phyloP scores from a whole-genome alignment of 257 asterid species.

The Cordia subcordata region DNA sequence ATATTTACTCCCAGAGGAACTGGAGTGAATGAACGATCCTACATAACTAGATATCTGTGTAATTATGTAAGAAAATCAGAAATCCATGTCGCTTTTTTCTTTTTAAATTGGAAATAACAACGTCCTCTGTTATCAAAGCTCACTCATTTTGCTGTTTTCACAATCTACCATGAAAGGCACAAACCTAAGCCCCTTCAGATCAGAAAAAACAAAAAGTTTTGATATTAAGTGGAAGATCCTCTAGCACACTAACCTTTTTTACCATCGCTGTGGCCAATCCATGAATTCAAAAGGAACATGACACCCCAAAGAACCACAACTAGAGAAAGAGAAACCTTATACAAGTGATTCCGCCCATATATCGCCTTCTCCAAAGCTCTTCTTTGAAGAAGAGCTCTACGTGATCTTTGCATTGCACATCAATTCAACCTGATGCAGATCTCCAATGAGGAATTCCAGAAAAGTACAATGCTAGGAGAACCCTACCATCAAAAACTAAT shows the following conservation, averaged over 20 bases:
- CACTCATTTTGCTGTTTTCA: no score
- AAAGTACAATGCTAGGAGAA: slow-evolving; percentile 5
- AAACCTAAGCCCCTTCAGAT: no score
- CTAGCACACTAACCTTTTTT: slow-evolving; percentile 50
- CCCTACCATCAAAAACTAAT: slow-evolving; percentile 15
- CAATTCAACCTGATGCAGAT: slow-evolving; percentile 39
- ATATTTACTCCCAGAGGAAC: no score
- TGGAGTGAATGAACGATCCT: no score
- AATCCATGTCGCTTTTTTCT: no score
- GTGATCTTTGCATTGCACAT: slow-evolving; percentile 96
- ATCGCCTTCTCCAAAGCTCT: slow-evolving; percentile 61
- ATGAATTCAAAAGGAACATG: slow-evolving; percentile 63
- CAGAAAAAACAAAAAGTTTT: no score
- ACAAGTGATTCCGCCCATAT: slow-evolving; percentile 44
- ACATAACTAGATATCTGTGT: no score
- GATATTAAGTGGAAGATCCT: not conserved
- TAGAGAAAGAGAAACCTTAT: slow-evolving; percentile 62
- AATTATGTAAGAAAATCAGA: no score
- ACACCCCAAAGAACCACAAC: slow-evolving; percentile 65
- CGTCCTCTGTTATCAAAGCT: no score
- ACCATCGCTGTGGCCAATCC: slow-evolving; percentile 72
- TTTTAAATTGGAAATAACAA: no score
- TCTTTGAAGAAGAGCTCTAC: slow-evolving; percentile 91
- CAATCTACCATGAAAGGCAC: no score
- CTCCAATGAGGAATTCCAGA: slow-evolving; percentile 14